Evolutionary conservation across 306 rosid species (phyloP).

Genomic region (Vigna mungo): DNA sequence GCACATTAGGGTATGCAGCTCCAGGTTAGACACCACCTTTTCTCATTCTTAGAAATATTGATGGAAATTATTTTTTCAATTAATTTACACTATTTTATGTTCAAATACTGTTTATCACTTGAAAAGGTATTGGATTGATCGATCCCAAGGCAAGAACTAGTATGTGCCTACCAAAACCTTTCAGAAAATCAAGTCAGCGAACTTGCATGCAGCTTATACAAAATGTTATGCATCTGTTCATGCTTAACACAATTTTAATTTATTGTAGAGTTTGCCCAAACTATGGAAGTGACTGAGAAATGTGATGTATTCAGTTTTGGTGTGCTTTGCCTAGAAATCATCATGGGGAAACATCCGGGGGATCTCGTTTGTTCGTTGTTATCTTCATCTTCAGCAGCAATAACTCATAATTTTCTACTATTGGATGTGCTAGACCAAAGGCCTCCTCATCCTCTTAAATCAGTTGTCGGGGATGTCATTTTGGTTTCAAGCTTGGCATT

Average conservation of each 20-base stretch:
- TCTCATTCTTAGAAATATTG: background rate
- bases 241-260: background rate
- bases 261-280: conserved; percentile 35
- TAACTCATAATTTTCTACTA: conserved; percentile 20
- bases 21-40: conserved; percentile 34
- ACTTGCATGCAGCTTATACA: background rate
- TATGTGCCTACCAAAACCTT: background rate
- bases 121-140: background rate
- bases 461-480: conserved; percentile 2
- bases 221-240: too few relatives aligned
- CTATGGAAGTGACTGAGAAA: conserved; percentile 35
- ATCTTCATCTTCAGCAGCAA: conserved; percentile 27
- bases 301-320: conserved; percentile 44
- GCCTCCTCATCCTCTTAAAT: conserved; percentile 15
- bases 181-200: background rate
- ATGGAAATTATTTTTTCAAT: background rate
- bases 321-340: conserved; percentile 39
- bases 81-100: background rate
- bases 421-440: conserved; percentile 32
- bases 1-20: conserved; percentile 42
- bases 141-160: too few relatives aligned
- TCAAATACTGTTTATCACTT: background rate
- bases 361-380: conserved; percentile 32
- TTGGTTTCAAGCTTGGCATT: conserved; percentile 37
- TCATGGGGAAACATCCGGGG: conserved; percentile 42